Evolutionary conservation across 2,329 filamentous ascomycete genomes (phyloP).

Genomic region (Cercospora berteroae): DNA sequence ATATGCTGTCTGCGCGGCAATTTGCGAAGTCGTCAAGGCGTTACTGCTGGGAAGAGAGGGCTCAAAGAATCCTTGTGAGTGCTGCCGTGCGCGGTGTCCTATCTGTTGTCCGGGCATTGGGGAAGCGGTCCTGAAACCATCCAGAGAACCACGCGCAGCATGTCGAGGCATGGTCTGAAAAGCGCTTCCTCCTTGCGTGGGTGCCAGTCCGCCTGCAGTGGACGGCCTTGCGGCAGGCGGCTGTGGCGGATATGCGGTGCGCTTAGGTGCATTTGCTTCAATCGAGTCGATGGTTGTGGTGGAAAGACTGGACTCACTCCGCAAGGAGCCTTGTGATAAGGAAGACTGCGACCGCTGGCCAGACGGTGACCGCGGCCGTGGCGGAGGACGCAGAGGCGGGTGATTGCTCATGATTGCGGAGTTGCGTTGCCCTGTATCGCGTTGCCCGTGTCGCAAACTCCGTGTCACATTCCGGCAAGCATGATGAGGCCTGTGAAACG

Average conservation of each 20-base stretch:
- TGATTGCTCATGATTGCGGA: conserved; percentile 30
- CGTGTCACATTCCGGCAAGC: conserved; percentile 2
- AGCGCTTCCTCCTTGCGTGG: conserved; percentile 34
- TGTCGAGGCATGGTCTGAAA: conserved; percentile 39
- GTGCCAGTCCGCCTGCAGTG: conserved; percentile 35
- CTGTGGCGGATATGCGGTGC: conserved; percentile 41
- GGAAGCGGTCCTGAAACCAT: conserved; percentile 33
- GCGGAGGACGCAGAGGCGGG: conserved; percentile 34
- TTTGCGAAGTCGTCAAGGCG: conserved; percentile 65
- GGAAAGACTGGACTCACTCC: conserved; percentile 38
- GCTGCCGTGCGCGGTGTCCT: conserved; percentile 63
- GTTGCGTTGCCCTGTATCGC: background rate
- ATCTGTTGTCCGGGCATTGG: conserved; percentile 36
- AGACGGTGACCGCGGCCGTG: conserved; percentile 34
- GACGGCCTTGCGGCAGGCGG: conserved; percentile 31
- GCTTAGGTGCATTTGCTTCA: conserved; percentile 35
- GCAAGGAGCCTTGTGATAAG: conserved; percentile 34
- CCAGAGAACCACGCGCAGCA: conserved; percentile 36
- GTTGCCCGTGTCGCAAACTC: background rate
- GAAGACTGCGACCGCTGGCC: conserved; percentile 36
- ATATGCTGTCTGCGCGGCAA: conserved; percentile 75
- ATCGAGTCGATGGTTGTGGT: conserved; percentile 42
- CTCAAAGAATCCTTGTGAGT: conserved; percentile 75
- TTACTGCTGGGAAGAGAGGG: conserved; percentile 58
- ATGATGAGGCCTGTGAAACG: background rate